Base-by-base conservation (phyloP, 495 filamentous ascomycete species). In the Durotheca rogersii region DNA sequence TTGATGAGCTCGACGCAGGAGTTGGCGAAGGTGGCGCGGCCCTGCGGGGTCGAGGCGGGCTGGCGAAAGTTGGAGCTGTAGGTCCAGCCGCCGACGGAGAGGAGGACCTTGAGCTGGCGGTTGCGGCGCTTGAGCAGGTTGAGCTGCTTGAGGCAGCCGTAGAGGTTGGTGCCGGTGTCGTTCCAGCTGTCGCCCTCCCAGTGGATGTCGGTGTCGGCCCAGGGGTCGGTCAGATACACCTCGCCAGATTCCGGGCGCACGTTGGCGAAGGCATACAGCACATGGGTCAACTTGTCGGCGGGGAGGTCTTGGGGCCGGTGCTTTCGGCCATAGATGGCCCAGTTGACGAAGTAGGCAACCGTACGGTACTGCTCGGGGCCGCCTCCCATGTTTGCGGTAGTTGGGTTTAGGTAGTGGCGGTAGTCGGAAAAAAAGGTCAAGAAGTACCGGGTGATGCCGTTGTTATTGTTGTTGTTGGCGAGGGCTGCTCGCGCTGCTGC, bases 81-180 rank as follows among this genome's bases (percentile, higher is more conserved):
- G 0, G 91, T 95, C 93, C 94, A 97, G 20, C 93, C 93, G 50
- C 93, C 93, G 54, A 99, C 93, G 36, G 88, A 94, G 9, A 99
- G 81, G 7, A 97, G 77, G 4, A 95, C 78, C 70, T 97, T 96
- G 35, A 98, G 73, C 64, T 94, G 84, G 43, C 93, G 83, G 69
- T 97, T 84, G 49, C 80, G 74, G 62, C 86, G 86, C 78, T 98
- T 98, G 27, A 92, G 82, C 18, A 98, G 76, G 70, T 85, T 89
- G 15, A 98, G 81, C 73, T 97, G 93, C 77, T 97, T 98, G 32
- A 92, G 70, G 67, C 89, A 96, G 41, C 90, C 90, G 72, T 94
- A 95, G 44, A 93, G 76, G 67, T 95, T 93, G 38, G 76, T 85
- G 15, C 85, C 81, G 4, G 61, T 55, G 52, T 84, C 81, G 53